Evolutionary conservation across 768 basidiomycete genomes (phyloP), one percentile per base, ranked within the genome.

Genomic region (Naganishia vaughanmartiniae): DNA sequence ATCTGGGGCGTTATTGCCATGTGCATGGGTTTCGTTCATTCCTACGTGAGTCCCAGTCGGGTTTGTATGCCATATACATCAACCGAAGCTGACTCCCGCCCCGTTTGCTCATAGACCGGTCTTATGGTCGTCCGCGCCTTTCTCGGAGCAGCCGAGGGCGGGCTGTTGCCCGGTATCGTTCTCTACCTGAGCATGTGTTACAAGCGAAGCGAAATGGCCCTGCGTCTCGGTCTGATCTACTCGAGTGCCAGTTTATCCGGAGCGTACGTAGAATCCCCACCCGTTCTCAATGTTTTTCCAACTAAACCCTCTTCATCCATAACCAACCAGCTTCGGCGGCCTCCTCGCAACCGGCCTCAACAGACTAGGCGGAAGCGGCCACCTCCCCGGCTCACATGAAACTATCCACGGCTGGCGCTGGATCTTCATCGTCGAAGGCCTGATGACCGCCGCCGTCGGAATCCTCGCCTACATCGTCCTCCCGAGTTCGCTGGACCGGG

Each of bases 351-450:
- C 39, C 31, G 70, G 65, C 31, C 54, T 71, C 26, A 65, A 65
- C 54, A 46, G 33, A 17, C 42, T 71, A 2, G 65, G 51, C 7
- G 54, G 63, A 2, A 48, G n/a, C 4, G 70, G 70, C 1, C 30
- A 34, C 31, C 60, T 65, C 9, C 24, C 73, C 81, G 24, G 75
- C 84, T 0, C 81, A 5, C 33, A 36, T 17, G 12, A 28, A n/a
- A 7, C 33, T 2, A 56, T 66, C 21, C 54, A 57, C 46, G 76
- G 76, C 34, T 77, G 76, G 76, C 42, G 75, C 46, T 77, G 76
- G 76, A 74, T 77, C 31, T 54, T 77, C 15, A 76, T 77, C 65
- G 71, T 77, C 42, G 76, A 77, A 39, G 76, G 76, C 26, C 57
- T 75, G 60, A 33, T 73, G 54, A 75, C 76, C 30, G 73, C 71